A percentile compares a stretch with the other conserved stretches of the same genome.
phyloP scores from a whole-genome alignment of 2,329 filamentous ascomycete genomes.

The Epichloe brachyelytri region DNA sequence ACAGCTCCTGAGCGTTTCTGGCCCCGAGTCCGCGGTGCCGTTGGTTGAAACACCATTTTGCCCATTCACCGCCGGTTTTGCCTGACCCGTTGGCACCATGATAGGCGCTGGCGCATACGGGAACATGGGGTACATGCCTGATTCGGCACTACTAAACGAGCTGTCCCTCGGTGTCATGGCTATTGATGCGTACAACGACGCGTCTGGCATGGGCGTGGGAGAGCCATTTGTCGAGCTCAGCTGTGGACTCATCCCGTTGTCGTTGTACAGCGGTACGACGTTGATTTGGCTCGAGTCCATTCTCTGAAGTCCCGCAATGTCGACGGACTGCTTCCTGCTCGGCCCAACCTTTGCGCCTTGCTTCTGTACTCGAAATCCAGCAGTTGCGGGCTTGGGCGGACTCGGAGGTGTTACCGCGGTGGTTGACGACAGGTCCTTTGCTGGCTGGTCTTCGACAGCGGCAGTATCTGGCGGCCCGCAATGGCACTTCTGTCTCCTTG shows the following conservation, averaged over 20 bases:
- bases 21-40: constrained; percentile 6
- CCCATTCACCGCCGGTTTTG: constrained; percentile 11
- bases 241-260: constrained; percentile 14
- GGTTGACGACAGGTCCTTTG: constrained; percentile 12
- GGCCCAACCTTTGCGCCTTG: constrained; percentile 20
- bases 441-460: constrained; percentile 11
- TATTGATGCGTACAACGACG: constrained; percentile 16
- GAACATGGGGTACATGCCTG: constrained; percentile 21
- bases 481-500: constrained; percentile 41
- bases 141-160: constrained; percentile 11
- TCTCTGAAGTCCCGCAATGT: constrained; percentile 33
- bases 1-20: constrained; percentile 10
- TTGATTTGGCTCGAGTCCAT: constrained; percentile 42
- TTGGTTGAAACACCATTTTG: constrained; percentile 10
- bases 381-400: constrained; percentile 16
- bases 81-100: constrained; percentile 9
- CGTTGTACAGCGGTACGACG: constrained; percentile 24
- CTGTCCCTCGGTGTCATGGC: constrained; percentile 15
- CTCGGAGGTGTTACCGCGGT: constrained; percentile 17
- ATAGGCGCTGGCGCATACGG: constrained; percentile 16
- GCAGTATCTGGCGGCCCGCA: constrained; percentile 28
- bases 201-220: constrained; percentile 10
- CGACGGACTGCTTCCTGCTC: constrained; percentile 36
- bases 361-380: constrained; percentile 35
- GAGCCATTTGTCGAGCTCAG: constrained; percentile 10